These are phyloP conservation scores for Neonectria sp. DNA, from an alignment of 2,329 filamentous ascomycete species.

Conservation along the genomic window DNA sequence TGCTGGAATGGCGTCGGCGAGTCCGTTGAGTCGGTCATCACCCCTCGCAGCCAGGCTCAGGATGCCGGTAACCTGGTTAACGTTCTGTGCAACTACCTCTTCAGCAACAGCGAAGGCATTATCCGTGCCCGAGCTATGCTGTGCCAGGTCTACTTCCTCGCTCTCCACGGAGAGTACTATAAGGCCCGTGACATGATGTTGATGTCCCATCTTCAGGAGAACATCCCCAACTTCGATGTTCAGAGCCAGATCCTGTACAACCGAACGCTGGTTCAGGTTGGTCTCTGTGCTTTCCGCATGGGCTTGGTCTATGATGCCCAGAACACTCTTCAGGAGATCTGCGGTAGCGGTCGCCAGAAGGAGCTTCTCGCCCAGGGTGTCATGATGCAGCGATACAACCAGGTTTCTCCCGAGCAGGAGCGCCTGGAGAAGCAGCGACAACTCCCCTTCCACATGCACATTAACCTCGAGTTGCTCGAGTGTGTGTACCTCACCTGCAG, in stretches of 20 bases:
- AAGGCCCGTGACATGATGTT: constrained; percentile 98
- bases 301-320: constrained; percentile 98
- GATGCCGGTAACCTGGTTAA: constrained; percentile 86
- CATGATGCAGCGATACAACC: constrained; percentile 96
- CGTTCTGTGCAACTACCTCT: constrained; percentile 94
- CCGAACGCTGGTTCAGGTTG: constrained; percentile 96
- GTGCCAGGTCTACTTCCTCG: constrained; percentile 98
- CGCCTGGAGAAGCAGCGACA: constrained; percentile 97
- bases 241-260: constrained; percentile 99
- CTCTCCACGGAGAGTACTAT: constrained; percentile 98
- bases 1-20: constrained; percentile 87
- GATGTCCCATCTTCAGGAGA: constrained; percentile 99
- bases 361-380: constrained; percentile 97
- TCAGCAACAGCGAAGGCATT: constrained; percentile 94
- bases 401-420: constrained; percentile 98
- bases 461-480: constrained; percentile 98
- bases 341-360: constrained; percentile 97
- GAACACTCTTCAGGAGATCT: constrained; percentile 97
- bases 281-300: constrained; percentile 97
- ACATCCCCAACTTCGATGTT: constrained; percentile 96
- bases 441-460: constrained; percentile 99
- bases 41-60: constrained; percentile 76
- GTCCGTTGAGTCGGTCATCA: constrained; percentile 83
- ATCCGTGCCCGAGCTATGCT: constrained; percentile 97
- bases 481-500: constrained; percentile 99